These are phyloP conservation scores for Tetracladium marchalianum DNA, from an alignment of 495 filamentous ascomycete genomes.

Conservation along the genomic window DNA sequence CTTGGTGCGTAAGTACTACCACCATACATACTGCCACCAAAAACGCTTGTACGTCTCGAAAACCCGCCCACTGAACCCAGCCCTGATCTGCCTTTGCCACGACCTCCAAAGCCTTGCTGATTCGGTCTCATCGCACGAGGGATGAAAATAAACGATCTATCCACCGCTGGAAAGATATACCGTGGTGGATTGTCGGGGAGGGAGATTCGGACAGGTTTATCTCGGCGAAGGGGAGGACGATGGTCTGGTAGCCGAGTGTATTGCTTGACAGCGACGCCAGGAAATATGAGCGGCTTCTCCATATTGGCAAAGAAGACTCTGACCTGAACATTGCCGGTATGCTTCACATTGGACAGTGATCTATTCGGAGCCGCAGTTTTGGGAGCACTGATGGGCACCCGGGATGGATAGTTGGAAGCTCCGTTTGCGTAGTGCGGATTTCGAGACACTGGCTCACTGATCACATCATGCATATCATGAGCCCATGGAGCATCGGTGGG, in stretches of 20 bases:
- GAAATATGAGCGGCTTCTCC: constrained; percentile 57
- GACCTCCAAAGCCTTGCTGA: constrained; percentile 68
- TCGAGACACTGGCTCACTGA: constrained; percentile 33
- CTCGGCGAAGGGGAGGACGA: constrained; percentile 84
- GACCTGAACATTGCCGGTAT: constrained; percentile 72
- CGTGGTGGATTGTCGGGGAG: constrained; percentile 68
- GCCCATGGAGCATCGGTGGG: constrained; percentile 69
- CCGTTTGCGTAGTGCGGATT: constrained; percentile 31
- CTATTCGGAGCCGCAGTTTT: constrained; percentile 49
- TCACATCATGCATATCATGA: constrained; percentile 90
- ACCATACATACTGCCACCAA: constrained; percentile 66
- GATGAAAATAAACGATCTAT: constrained; percentile 97
- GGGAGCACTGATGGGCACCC: constrained; percentile 28
- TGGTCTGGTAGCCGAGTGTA: constrained; percentile 93
- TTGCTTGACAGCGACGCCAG: constrained; percentile 65
- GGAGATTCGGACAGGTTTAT: constrained; percentile 94
- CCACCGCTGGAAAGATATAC: constrained; percentile 82
- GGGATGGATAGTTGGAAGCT: constrained; percentile 25
- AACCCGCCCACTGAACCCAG: constrained; percentile 56
- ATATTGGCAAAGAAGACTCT: constrained; percentile 70
- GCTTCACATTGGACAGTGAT: constrained; percentile 42
- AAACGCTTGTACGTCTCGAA: constrained; percentile 59
- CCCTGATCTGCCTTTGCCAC: constrained; percentile 56
- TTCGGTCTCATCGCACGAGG: constrained; percentile 88
- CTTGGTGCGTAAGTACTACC: constrained; percentile 85